A percentile compares a stretch with the other conserved stretches of the same genome.
These are phyloP conservation scores for Phragmites australis DNA, from an alignment of 176 grass and related monocot species.

Conservation along the genomic window DNA sequence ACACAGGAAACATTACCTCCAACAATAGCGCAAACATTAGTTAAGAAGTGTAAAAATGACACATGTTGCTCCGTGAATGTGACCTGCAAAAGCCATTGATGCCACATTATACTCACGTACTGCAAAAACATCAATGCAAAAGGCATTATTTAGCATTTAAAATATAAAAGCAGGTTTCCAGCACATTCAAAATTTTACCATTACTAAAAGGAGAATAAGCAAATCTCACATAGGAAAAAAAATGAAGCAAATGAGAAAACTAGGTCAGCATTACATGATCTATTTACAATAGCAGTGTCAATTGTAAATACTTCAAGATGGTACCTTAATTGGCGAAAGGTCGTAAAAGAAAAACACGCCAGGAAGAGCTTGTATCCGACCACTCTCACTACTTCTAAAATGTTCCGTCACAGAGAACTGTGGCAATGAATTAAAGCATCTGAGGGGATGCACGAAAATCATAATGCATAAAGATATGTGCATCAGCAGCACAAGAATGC, in stretches of 20 bases:
- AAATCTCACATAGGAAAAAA: not conserved
- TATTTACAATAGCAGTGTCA: not conserved
- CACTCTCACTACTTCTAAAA: slow-evolving; percentile 76
- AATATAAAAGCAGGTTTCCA: slow-evolving; percentile 3
- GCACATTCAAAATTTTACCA: not conserved
- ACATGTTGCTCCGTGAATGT: slow-evolving; percentile 72
- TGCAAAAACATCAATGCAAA: slow-evolving; percentile 4
- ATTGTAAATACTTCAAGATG: slow-evolving; percentile 8
- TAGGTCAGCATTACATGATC: not conserved
- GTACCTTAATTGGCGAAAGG: slow-evolving; percentile 96
- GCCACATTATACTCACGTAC: slow-evolving; percentile 1
- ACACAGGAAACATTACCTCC: slow-evolving; percentile 69
- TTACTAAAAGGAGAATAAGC: not conserved
- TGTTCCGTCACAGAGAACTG: slow-evolving; percentile 99
- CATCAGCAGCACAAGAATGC: not conserved
- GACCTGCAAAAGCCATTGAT: slow-evolving; percentile 61
- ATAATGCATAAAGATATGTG: not conserved
- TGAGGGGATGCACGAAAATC: slow-evolving; percentile 26
- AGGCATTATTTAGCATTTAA: slow-evolving; percentile 10
- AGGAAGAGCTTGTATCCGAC: slow-evolving; percentile 76
- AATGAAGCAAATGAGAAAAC: slow-evolving; percentile 18
- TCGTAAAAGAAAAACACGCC: slow-evolving; percentile 99
- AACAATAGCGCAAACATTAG: slow-evolving; percentile 98
- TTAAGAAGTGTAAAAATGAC: slow-evolving; percentile 94
- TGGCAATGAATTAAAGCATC: slow-evolving; percentile 32